A percentile compares a stretch with the other conserved stretches of the same genome.
These are phyloP conservation scores for Seiridium cupressi DNA, from an alignment of 2,329 filamentous ascomycete genomes.

Conservation along the genomic window DNA sequence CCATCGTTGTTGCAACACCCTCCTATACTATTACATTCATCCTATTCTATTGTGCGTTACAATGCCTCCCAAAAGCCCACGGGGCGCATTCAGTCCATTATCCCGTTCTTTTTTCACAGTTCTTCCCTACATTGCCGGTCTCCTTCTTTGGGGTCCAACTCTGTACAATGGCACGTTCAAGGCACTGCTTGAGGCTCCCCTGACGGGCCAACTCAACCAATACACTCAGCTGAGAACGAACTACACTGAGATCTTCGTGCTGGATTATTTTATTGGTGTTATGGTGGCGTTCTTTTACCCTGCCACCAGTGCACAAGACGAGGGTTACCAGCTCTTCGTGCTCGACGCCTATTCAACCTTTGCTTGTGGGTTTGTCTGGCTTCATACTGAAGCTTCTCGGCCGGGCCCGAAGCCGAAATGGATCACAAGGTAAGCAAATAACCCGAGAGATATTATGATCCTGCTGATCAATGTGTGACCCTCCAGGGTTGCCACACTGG, in stretches of 20 bases:
- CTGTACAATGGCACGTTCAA: slow-evolving; percentile 20
- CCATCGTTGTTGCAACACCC: too few species aligned
- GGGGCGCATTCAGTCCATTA: too few species aligned
- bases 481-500: background rate
- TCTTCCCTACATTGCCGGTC: slow-evolving; percentile 5
- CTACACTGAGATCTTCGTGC: slow-evolving; percentile 20
- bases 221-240: slow-evolving; percentile 16
- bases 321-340: slow-evolving; percentile 20
- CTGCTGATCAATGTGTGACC: too few species aligned
- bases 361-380: slow-evolving; percentile 23
- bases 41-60: too few species aligned
- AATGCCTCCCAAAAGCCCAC: too few species aligned
- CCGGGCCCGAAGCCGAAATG: slow-evolving; percentile 18
- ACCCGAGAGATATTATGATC: background rate
- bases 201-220: slow-evolving; percentile 17
- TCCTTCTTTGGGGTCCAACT: slow-evolving; percentile 22
- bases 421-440: slow-evolving; percentile 14
- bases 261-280: slow-evolving; percentile 21
- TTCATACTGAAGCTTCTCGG: slow-evolving; percentile 21
- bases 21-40: too few species aligned
- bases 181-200: slow-evolving; percentile 18
- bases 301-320: slow-evolving; percentile 20
- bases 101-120: background rate
- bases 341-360: slow-evolving; percentile 23
- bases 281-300: slow-evolving; percentile 25